Conservation (phyloP, 2,329 filamentous ascomycete species). For the Cytospora leucostoma region DNA sequence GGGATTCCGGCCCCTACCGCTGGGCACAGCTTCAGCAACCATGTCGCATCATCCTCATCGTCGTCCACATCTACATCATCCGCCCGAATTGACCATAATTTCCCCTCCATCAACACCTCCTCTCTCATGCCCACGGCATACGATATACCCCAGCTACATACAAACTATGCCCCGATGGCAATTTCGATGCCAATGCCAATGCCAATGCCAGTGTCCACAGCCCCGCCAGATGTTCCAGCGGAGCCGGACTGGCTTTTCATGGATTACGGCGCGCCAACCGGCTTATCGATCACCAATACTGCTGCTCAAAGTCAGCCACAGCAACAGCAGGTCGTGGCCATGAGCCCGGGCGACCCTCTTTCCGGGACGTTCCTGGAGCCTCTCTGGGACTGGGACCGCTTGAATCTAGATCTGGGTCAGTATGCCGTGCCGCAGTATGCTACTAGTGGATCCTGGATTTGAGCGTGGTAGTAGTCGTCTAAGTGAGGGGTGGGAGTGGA, state of each 20-base stretch:
- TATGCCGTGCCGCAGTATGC: neutral
- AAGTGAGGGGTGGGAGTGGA: no score
- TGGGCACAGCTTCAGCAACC: neutral
- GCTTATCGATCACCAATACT: neutral
- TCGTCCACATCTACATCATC: neutral
- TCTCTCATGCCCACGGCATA: neutral
- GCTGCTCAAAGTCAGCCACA: neutral
- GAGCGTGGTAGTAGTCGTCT: neutral
- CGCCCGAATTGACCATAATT: neutral
- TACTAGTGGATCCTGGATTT: neutral
- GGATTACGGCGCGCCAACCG: constrained; percentile 5
- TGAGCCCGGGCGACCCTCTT: constrained; percentile 25
- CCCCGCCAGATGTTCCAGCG: neutral
- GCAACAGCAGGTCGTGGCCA: neutral
- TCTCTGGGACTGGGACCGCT: constrained; percentile 25
- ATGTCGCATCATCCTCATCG: neutral
- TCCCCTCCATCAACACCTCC: neutral
- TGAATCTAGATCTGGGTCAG: constrained; percentile 17
- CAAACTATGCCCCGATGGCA: constrained; percentile 4
- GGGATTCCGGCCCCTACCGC: neutral
- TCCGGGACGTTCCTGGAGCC: constrained; percentile 24
- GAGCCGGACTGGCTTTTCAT: constrained; percentile 17
- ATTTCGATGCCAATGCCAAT: neutral
- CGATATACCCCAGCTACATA: constrained; percentile 1
- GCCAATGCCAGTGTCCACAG: neutral